These are phyloP conservation scores for Penicillium sp. DNA, from an alignment of 2,329 filamentous ascomycete species.

Conservation along the genomic window DNA sequence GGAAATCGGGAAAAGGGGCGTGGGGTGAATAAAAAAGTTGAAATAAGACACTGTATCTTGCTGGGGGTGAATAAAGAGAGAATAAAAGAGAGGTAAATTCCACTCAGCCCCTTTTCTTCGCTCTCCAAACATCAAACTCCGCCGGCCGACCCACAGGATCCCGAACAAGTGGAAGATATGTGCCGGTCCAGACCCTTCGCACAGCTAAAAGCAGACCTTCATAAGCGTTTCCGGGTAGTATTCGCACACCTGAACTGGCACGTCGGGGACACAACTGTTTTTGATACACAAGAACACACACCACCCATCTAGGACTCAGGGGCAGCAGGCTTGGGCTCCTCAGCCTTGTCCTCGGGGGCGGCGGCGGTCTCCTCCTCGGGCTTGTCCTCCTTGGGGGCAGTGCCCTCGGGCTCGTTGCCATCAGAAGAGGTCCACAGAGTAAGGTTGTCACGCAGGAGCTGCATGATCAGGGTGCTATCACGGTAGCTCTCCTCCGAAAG, in stretches of 20 bases:
- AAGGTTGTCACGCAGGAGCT: conserved; percentile 96
- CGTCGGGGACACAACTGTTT: conserved; percentile 26
- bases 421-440: no score
- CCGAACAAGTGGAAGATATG: conserved; percentile 29
- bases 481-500: conserved; percentile 97
- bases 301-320: conserved; percentile 31
- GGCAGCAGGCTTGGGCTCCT: conserved; percentile 32
- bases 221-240: no score
- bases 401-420: no score
- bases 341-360: conserved; percentile 35
- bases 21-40: conserved; percentile 28
- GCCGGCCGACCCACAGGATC: conserved; percentile 33
- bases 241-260: no score
- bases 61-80: conserved; percentile 35
- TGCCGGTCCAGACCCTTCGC: conserved; percentile 31
- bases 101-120: conserved; percentile 34
- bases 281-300: no score
- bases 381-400: no score
- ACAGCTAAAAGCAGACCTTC: no score
- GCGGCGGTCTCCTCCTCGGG: no score
- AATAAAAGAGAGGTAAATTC: conserved; percentile 36
- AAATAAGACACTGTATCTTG: no score
- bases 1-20: no score
- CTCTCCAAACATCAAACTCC: conserved; percentile 39
- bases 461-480: conserved; percentile 98